Percentiles rank a stretch among this genome's conserved stretches.
Conservation (phyloP, 148 eudicot genomes). For the Nyssa sinensis region DNA sequence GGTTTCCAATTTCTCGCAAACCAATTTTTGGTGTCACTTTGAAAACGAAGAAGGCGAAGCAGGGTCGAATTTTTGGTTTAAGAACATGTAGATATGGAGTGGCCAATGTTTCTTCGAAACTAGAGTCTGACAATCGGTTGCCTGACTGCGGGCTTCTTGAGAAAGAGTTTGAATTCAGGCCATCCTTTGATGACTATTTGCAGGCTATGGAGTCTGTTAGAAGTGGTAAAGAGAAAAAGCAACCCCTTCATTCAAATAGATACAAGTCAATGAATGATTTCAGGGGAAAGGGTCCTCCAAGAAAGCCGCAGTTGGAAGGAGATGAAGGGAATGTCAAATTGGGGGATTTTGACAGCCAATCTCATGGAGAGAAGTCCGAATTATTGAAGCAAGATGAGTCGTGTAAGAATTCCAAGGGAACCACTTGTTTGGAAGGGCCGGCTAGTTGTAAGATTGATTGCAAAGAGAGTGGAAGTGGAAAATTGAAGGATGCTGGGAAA, state of each 20-base stretch:
- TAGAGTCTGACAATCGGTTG: constrained; percentile 3
- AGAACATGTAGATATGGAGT: constrained; percentile 1
- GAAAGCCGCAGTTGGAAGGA: background rate
- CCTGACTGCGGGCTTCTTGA: constrained; percentile 20
- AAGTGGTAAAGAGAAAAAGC: constrained; percentile 36
- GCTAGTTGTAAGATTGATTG: background rate
- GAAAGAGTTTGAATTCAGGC: constrained; percentile 52
- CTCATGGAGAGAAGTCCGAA: background rate
- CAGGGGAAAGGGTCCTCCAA: background rate
- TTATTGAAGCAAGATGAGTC: background rate
- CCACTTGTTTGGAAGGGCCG: background rate
- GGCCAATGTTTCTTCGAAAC: constrained; percentile 10
- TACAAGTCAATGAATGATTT: background rate
- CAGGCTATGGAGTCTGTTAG: constrained; percentile 73
- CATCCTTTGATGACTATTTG: constrained; percentile 80
- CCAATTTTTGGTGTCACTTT: constrained; percentile 31
- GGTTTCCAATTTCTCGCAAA: constrained; percentile 23
- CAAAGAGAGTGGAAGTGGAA: background rate
- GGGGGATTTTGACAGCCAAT: constrained; percentile 4
- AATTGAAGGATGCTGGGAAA: constrained; percentile 7
- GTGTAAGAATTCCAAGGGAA: background rate
- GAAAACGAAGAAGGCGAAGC: constrained; percentile 29
- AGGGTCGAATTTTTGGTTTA: constrained; percentile 10
- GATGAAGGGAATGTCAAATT: constrained; percentile 7
- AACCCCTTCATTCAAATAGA: background rate